These are phyloP conservation scores for Xylaria flabelliformis DNA, from an alignment of 495 filamentous ascomycete genomes.

Conservation along the genomic window DNA sequence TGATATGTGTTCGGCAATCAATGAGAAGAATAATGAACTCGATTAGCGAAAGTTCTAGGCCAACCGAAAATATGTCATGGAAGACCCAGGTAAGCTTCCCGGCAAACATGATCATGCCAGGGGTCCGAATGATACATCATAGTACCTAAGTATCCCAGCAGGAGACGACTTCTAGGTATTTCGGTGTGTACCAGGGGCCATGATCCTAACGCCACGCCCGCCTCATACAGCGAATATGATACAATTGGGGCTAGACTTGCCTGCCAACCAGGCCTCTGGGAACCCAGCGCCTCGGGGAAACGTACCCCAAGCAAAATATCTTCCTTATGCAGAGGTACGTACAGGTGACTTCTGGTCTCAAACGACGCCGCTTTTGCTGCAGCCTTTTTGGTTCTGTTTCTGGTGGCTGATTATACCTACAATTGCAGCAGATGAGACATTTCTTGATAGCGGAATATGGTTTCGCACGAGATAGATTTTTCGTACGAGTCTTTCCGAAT, in stretches of 20 bases:
- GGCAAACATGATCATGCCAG: not conserved
- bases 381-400: not conserved
- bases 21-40: not conserved
- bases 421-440: not conserved
- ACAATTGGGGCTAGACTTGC: not conserved
- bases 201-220: not conserved
- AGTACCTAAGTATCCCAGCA: not conserved
- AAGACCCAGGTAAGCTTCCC: not conserved
- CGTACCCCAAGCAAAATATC: not conserved
- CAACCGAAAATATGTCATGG: not conserved
- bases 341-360: not conserved
- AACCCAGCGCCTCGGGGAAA: not conserved
- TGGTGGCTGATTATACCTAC: not conserved
- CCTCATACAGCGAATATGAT: not conserved
- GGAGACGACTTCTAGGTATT: not conserved
- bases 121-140: not conserved
- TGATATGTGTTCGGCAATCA: not conserved
- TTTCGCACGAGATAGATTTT: no score
- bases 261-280: not conserved
- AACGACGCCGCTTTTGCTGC: not conserved
- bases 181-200: not conserved
- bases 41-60: not conserved
- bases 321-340: not conserved
- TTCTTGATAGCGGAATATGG: not conserved
- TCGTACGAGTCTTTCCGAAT: not conserved